Evolutionary conservation across 257 asterid species (phyloP).

Genomic region (Jasminum sambac): DNA sequence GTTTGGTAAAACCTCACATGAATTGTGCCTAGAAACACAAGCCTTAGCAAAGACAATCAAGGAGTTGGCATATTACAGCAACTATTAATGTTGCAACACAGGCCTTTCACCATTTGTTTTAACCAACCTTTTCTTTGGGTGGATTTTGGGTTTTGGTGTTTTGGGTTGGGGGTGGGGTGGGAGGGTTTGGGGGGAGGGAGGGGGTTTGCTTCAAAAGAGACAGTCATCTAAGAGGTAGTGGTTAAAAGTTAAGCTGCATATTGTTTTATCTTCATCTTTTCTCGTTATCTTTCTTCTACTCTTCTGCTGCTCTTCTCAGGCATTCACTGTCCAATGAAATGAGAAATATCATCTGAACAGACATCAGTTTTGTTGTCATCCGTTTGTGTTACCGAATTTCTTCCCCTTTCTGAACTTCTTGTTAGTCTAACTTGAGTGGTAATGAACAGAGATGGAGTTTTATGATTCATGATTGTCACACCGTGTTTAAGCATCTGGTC

Average conservation of each 20-base stretch:
- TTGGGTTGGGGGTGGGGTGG: too few species aligned
- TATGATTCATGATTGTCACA: not conserved
- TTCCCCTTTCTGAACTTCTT: not conserved
- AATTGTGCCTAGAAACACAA: too few species aligned
- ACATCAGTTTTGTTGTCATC: not conserved
- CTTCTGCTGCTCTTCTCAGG: not conserved
- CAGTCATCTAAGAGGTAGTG: not conserved
- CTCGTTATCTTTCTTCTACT: not conserved
- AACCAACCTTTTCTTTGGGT: too few species aligned
- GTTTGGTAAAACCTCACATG: too few species aligned
- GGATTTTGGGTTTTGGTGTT: too few species aligned
- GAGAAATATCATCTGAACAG: not conserved
- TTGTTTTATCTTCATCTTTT: not conserved
- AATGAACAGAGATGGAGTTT: not conserved
- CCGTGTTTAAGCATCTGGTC: not conserved
- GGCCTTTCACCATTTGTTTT: too few species aligned
- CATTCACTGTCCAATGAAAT: not conserved
- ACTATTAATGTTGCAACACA: too few species aligned
- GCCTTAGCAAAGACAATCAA: too few species aligned
- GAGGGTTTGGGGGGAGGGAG: too few species aligned
- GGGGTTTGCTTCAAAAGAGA: too few species aligned
- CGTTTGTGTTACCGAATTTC: not conserved
- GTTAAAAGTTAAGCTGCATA: not conserved
- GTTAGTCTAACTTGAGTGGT: not conserved
- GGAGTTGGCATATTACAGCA: too few species aligned